Evolutionary conservation across 495 filamentous ascomycete genomes (phyloP), one percentile per base, ranked within the genome.

Genomic region (Penicillium silybi): DNA sequence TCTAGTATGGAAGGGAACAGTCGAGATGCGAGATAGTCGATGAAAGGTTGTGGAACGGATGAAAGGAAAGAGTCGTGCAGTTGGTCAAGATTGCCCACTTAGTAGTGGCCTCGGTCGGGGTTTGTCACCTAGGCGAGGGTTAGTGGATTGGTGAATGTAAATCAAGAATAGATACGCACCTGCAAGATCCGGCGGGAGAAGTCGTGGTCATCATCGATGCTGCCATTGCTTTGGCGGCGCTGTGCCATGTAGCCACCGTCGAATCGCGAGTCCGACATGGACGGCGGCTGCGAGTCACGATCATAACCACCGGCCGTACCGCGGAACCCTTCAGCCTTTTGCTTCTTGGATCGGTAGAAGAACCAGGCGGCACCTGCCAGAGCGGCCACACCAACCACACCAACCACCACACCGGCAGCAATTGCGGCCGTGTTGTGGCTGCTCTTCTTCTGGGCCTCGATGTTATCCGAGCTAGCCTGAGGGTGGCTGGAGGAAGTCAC

Each of bases 161-260:
- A 4, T 11, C 9, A 27, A 26, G 8, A 6, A n/a, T 8, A 20
- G 48, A 1, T 46, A 70, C 80, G 50, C 75, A 93, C 93, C 84
- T 93, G 89, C 65, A 98, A 78, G 68, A 98, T 96, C 63, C 87
- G 87, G 68, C 93, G 82, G 51, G 93, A 97, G 72, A 97, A 98
- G 70, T 97, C 93, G 67, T 95, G 84, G 71, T 96, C 93, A 66
- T 98, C 95, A 59, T 92, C 92, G 65, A 98, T 97, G 72, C 92
- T 97, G 58, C 92, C 93, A 69, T 92, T 89, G 70, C 93, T 97
- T 74, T 92, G 84, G 67, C 93, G 83, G 63, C 90, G 79, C 57
- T 93, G 84, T 50, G 84, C 83, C 85, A 96, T 88, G 49, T 77
- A 80, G 44, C 86, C 83, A 19, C 92, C 90, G 56, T 98, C 93